Evolutionary conservation across 2,329 filamentous ascomycete genomes (phyloP).

Genomic region (Aspergillus sojae): DNA sequence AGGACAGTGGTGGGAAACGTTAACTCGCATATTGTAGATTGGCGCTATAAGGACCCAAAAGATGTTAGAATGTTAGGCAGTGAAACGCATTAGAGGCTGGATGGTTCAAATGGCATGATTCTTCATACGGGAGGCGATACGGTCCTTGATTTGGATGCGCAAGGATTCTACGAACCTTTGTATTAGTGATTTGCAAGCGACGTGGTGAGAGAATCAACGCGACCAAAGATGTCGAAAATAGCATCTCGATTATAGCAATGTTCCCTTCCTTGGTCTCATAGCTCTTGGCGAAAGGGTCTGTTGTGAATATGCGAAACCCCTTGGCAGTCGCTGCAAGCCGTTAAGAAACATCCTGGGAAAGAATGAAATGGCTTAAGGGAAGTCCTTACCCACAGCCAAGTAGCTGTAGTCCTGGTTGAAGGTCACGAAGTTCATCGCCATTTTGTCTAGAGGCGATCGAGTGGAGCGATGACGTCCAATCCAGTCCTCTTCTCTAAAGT

Average conservation of each 20-base stretch:
- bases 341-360: slow-evolving; percentile 17
- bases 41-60: slow-evolving; percentile 50
- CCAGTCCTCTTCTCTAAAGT: neutral
- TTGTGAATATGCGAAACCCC: slow-evolving; percentile 95
- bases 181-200: slow-evolving; percentile 94
- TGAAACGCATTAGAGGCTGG: neutral
- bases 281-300: slow-evolving; percentile 92
- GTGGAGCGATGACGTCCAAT: slow-evolving; percentile 12
- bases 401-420: slow-evolving; percentile 99
- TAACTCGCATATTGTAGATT: slow-evolving; percentile 94
- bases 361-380: slow-evolving; percentile 11
- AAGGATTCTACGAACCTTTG: slow-evolving; percentile 66
- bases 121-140: slow-evolving; percentile 6
- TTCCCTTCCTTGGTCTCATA: slow-evolving; percentile 95
- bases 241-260: slow-evolving; percentile 95
- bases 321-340: slow-evolving; percentile 73
- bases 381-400: slow-evolving; percentile 78
- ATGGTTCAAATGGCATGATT: neutral
- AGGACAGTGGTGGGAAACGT: slow-evolving; percentile 97
- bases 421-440: slow-evolving; percentile 94
- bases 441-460: slow-evolving; percentile 41
- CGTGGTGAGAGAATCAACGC: slow-evolving; percentile 90
- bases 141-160: slow-evolving; percentile 1
- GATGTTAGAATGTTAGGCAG: neutral
- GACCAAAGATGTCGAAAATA: slow-evolving; percentile 96